Conservation (phyloP, 2,329 filamentous ascomycete species). For the Purpureocillium takamizusanense region DNA sequence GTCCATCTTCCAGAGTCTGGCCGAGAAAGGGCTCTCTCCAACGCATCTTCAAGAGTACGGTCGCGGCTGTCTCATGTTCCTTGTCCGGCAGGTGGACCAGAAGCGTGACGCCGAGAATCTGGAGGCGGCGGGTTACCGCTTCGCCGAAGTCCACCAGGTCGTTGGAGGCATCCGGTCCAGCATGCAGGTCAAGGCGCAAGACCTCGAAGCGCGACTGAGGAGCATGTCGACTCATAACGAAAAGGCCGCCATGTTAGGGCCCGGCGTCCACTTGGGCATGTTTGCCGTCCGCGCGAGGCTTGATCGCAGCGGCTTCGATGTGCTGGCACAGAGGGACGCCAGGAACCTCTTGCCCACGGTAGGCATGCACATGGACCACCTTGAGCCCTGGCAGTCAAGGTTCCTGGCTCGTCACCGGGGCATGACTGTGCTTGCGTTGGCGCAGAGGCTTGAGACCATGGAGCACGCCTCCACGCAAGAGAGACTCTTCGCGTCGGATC, state of each 20-base stretch:
- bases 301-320: conserved; percentile 48
- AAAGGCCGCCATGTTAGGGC: conserved; percentile 34
- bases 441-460: conserved; percentile 23
- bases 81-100: conserved; percentile 55
- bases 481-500: conserved; percentile 32
- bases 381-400: conserved; percentile 46
- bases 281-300: conserved; percentile 47
- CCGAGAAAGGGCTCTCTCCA: conserved; percentile 28
- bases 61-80: conserved; percentile 71
- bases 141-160: conserved; percentile 62
- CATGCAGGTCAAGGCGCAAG: conserved; percentile 61
- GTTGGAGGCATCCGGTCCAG: conserved; percentile 58
- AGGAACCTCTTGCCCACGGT: conserved; percentile 53
- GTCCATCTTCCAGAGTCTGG: conserved; percentile 21
- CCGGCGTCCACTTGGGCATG: conserved; percentile 48
- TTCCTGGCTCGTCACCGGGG: conserved; percentile 43
- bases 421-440: conserved; percentile 24
- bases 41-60: conserved; percentile 35
- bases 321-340: conserved; percentile 47
- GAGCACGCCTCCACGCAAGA: conserved; percentile 29
- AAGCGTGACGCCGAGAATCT: conserved; percentile 54
- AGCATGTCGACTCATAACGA: conserved; percentile 54
- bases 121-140: conserved; percentile 67
- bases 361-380: conserved; percentile 39
- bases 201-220: conserved; percentile 52